These are phyloP conservation scores for Solanum dulcamara DNA, from an alignment of 257 asterid genomes.

Conservation along the genomic window DNA sequence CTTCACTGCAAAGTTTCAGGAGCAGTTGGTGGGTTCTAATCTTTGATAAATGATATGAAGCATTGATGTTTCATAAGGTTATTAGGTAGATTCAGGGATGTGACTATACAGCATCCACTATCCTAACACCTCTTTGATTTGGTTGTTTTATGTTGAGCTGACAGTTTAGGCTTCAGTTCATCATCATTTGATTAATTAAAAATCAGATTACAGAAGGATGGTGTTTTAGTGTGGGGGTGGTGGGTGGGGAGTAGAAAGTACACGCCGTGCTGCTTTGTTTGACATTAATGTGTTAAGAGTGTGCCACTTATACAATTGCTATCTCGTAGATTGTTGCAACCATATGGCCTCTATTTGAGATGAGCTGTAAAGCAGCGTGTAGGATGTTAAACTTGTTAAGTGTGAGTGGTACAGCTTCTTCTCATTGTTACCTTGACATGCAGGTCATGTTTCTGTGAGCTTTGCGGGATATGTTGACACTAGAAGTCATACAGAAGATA, in stretches of 20 bases:
- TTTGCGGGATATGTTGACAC: conserved; percentile 7
- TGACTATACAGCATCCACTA: neutral
- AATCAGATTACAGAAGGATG: neutral
- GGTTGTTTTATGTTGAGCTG: neutral
- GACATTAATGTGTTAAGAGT: neutral
- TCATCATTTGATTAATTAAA: neutral
- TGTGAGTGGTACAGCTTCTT: neutral
- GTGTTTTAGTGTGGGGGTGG: neutral
- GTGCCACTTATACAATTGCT: neutral
- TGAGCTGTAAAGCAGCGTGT: neutral
- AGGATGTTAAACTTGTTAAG: neutral
- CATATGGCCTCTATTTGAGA: neutral
- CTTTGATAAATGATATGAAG: neutral
- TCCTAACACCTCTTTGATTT: neutral
- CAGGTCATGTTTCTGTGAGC: conserved; percentile 8
- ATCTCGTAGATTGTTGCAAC: neutral
- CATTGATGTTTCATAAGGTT: neutral
- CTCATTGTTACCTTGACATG: neutral
- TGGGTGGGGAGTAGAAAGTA: neutral
- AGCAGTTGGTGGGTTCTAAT: neutral
- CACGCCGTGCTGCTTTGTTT: neutral
- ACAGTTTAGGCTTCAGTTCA: neutral
- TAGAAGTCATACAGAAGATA: neutral
- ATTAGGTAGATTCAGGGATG: neutral
- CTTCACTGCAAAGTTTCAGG: neutral